Evolutionary conservation across 768 basidiomycete species (phyloP).

Genomic region (Mycena vitilis): DNA sequence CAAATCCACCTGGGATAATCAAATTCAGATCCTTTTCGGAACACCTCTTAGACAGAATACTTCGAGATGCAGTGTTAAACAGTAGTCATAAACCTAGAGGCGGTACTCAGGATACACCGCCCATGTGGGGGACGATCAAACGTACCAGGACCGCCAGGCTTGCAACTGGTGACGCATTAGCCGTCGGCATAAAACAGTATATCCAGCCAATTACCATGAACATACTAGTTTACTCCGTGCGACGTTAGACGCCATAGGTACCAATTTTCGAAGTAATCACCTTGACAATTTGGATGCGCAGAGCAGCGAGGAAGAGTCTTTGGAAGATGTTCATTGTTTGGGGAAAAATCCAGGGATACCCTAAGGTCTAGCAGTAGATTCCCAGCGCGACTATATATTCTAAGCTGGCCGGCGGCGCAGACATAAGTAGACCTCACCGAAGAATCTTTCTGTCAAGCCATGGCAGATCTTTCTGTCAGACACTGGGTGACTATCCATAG

Average conservation of each 20-base stretch:
- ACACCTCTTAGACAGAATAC: background rate
- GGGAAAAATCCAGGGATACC: too few species aligned
- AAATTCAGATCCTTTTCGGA: background rate
- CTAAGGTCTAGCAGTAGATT: too few species aligned
- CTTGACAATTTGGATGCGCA: constrained; percentile 17
- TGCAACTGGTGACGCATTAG: background rate
- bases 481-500: too few species aligned
- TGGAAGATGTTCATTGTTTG: too few species aligned
- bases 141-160: background rate
- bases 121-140: too few species aligned
- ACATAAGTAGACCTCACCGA: too few species aligned
- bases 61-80: constrained; percentile 19
- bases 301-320: constrained; percentile 6
- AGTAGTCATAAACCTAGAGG: constrained; percentile 13
- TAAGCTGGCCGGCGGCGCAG: too few species aligned
- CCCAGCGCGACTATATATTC: too few species aligned
- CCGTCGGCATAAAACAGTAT: background rate
- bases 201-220: background rate
- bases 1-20: constrained; percentile 10
- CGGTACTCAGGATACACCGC: too few species aligned
- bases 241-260: background rate
- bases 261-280: background rate
- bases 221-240: constrained; percentile 5
- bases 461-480: too few species aligned
- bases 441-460: too few species aligned